These are phyloP conservation scores for Xylariales sp. DNA, from an alignment of 2,329 filamentous ascomycete genomes.

Conservation along the genomic window DNA sequence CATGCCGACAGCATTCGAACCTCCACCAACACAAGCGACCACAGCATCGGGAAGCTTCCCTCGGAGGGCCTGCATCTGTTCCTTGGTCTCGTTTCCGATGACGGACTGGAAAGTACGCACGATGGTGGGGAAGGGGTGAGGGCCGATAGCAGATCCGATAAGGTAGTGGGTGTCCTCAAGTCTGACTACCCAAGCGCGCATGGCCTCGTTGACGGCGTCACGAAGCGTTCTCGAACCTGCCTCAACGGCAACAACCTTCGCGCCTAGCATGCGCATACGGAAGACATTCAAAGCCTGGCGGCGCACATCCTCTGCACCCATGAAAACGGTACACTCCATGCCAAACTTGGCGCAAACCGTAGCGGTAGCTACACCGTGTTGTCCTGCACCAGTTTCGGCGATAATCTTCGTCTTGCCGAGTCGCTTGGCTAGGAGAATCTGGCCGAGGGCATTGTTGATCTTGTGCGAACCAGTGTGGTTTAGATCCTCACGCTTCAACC, in stretches of 20 bases:
- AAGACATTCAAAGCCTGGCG: constrained; percentile 97
- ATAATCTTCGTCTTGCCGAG: constrained; percentile 97
- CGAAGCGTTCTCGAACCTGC: constrained; percentile 80
- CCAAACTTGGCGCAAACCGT: constrained; percentile 98
- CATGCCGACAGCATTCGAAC: constrained; percentile 94
- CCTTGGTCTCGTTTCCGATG: constrained; percentile 91
- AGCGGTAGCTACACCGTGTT: constrained; percentile 96
- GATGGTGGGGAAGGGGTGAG: constrained; percentile 96
- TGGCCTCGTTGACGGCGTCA: constrained; percentile 90
- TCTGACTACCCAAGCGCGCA: constrained; percentile 89
- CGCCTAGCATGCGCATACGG: constrained; percentile 93
- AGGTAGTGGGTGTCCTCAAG: constrained; percentile 97
- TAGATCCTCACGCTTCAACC: constrained; percentile 94
- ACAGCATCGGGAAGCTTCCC: constrained; percentile 93
- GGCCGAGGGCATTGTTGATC: constrained; percentile 97
- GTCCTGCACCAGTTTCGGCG: constrained; percentile 93
- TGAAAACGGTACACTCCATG: constrained; percentile 97
- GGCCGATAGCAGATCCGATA: constrained; percentile 94
- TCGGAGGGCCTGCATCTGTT: constrained; percentile 79
- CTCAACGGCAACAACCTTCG: constrained; percentile 88
- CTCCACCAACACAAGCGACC: constrained; percentile 93
- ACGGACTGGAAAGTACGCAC: constrained; percentile 97
- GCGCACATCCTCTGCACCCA: constrained; percentile 96
- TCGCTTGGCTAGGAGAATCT: constrained; percentile 79
- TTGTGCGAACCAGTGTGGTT: constrained; percentile 99